Evolutionary conservation across 108 stramenopile genomes (phyloP).

Genomic region (Pseudonitzschia pungens): DNA sequence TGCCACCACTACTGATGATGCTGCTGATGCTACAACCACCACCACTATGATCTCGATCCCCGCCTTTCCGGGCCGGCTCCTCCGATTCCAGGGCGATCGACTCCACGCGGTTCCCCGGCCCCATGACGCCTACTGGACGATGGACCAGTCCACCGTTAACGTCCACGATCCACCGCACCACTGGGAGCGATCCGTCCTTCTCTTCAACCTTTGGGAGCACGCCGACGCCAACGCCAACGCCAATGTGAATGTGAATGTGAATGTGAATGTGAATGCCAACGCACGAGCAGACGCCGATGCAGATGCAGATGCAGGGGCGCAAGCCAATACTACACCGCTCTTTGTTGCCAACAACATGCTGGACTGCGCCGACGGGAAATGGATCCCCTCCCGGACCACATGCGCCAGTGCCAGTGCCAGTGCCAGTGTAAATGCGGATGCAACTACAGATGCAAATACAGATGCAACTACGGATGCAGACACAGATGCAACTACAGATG

Average conservation of each 20-base stretch:
- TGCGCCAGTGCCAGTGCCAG: neutral
- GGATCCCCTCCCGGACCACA: neutral
- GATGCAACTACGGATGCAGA: too few relatives aligned
- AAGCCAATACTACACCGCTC: too few relatives aligned
- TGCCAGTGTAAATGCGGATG: neutral
- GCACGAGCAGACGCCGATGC: neutral
- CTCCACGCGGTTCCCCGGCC: slow-evolving; percentile 69
- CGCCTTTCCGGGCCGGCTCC: slow-evolving; percentile 46
- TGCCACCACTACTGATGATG: too few relatives aligned
- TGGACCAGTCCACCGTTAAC: slow-evolving; percentile 22
- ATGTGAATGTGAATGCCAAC: too few relatives aligned
- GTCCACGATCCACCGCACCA: slow-evolving; percentile 33
- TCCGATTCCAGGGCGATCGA: slow-evolving; percentile 53
- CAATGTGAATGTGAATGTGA: too few relatives aligned
- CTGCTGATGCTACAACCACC: neutral
- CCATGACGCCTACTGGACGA: slow-evolving; percentile 49
- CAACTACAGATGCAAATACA: neutral
- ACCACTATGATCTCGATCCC: slow-evolving; percentile 46
- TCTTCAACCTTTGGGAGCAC: slow-evolving; percentile 62
- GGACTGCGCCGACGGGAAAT: neutral
- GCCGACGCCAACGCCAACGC: too few relatives aligned
- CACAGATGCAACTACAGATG: too few relatives aligned
- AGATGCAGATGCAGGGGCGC: too few relatives aligned
- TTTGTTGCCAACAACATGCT: neutral
- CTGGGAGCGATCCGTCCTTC: slow-evolving; percentile 55